Evolutionary conservation across 2,329 filamentous ascomycete species (phyloP).

Genomic region (Fusarium poae): DNA sequence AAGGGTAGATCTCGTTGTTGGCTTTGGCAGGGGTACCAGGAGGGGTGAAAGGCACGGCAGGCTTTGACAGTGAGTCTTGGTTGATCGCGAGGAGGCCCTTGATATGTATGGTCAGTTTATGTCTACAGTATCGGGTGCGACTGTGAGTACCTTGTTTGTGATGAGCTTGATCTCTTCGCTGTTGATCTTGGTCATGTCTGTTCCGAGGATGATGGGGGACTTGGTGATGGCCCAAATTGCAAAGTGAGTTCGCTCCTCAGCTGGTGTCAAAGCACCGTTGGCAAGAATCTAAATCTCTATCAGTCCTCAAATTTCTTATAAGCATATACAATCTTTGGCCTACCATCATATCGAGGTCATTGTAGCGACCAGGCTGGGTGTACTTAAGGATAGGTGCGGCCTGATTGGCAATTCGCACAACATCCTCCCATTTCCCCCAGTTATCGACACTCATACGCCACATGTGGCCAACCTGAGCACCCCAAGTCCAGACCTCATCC

Average conservation of each 20-base stretch:
- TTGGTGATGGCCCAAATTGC: slow-evolving; percentile 34
- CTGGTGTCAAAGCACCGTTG: slow-evolving; percentile 21
- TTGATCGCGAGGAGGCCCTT: slow-evolving; percentile 26
- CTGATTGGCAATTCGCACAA: slow-evolving; percentile 29
- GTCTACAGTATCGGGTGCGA: accelerated
- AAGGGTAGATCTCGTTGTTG: slow-evolving; percentile 23
- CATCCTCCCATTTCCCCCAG: slow-evolving; percentile 27
- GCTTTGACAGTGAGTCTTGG: slow-evolving; percentile 30
- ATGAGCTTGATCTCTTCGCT: slow-evolving; percentile 19
- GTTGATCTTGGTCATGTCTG: slow-evolving; percentile 27
- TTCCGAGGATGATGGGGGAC: slow-evolving; percentile 26
- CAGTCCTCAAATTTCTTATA: background rate
- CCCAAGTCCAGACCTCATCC: slow-evolving; percentile 34
- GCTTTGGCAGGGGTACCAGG: slow-evolving; percentile 21
- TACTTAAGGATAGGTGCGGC: slow-evolving; percentile 31
- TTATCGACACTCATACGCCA: slow-evolving; percentile 32
- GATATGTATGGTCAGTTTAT: background rate
- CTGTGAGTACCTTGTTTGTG: slow-evolving; percentile 17
- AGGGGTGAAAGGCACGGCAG: slow-evolving; percentile 28
- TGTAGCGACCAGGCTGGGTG: slow-evolving; percentile 23
- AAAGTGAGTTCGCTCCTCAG: slow-evolving; percentile 29
- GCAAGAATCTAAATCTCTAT: slow-evolving; percentile 17
- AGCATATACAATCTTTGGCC: accelerated
- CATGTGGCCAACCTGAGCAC: slow-evolving; percentile 27
- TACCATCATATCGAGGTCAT: slow-evolving; percentile 32